These are phyloP conservation scores for Teunomyces funiuensis DNA, from an alignment of 805 yeast genomes.

Conservation along the genomic window DNA sequence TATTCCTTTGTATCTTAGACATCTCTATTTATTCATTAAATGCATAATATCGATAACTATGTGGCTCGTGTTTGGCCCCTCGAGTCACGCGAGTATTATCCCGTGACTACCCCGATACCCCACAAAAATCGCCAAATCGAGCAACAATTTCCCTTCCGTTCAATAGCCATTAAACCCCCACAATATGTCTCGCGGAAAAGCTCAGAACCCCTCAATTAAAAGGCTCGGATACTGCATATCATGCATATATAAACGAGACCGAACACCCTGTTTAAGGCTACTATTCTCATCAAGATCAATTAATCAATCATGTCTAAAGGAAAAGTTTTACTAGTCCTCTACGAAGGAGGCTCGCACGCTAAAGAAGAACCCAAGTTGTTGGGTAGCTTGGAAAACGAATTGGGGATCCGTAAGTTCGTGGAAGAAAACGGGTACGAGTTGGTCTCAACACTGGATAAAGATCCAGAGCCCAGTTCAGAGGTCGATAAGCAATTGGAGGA, in stretches of 20 bases:
- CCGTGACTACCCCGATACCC: neutral
- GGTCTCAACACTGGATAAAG: constrained; percentile 68
- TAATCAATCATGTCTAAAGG: constrained; percentile 14
- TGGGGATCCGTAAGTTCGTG: constrained; percentile 66
- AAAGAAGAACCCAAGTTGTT: constrained; percentile 57
- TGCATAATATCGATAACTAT: constrained; percentile 5
- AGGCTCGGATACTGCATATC: neutral
- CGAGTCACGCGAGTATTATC: neutral
- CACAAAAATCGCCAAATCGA: constrained; percentile 1
- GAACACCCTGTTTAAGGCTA: too few species aligned
- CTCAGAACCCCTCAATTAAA: constrained; percentile 4
- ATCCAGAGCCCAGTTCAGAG: constrained; percentile 51
- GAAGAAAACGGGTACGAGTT: constrained; percentile 67
- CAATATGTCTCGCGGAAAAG: neutral
- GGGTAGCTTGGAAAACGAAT: constrained; percentile 74
- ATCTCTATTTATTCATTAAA: constrained; percentile 5
- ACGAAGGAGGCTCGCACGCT: constrained; percentile 61
- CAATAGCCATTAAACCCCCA: constrained; percentile 1
- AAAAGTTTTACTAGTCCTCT: constrained; percentile 55
- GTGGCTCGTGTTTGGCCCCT: too few species aligned
- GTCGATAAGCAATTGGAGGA: constrained; percentile 67
- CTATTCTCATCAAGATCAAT: neutral
- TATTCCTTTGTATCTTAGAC: constrained; percentile 2
- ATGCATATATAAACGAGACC: too few species aligned
- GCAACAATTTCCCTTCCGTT: neutral